Conservation (phyloP, 129 eudicot species). For the Deinandra increscens region DNA sequence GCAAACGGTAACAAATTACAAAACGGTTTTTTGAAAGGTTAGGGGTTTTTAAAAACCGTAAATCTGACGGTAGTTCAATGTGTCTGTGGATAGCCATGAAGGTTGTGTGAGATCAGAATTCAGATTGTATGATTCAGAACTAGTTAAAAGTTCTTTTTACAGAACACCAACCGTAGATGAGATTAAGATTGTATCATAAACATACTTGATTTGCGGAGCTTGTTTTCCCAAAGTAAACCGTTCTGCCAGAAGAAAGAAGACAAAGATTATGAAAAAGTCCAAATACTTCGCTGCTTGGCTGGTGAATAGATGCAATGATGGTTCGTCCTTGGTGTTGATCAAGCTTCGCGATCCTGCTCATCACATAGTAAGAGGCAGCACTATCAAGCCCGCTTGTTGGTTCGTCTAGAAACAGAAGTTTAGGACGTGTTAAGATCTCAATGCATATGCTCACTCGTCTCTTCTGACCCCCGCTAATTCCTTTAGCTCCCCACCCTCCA, state of each 20-base stretch:
- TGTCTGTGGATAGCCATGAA: too few relatives aligned
- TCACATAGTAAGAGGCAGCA: slow-evolving; percentile 73
- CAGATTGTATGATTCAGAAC: too few relatives aligned
- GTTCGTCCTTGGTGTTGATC: slow-evolving; percentile 44
- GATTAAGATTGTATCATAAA: neutral
- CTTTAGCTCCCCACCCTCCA: slow-evolving; percentile 71
- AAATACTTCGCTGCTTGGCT: slow-evolving; percentile 62
- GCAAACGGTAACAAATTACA: too few relatives aligned
- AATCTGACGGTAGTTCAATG: too few relatives aligned
- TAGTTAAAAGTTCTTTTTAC: too few relatives aligned
- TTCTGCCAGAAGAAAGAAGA: slow-evolving; percentile 55
- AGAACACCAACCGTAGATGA: too few relatives aligned
- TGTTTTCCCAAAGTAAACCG: slow-evolving; percentile 58
- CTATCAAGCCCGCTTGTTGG: slow-evolving; percentile 82
- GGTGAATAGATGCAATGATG: slow-evolving; percentile 62
- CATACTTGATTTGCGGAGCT: slow-evolving; percentile 49
- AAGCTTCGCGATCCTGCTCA: slow-evolving; percentile 50
- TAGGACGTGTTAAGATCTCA: slow-evolving; percentile 61
- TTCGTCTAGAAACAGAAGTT: slow-evolving; percentile 68
- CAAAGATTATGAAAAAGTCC: slow-evolving; percentile 69
- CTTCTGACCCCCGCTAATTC: slow-evolving; percentile 78
- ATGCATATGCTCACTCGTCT: slow-evolving; percentile 76
- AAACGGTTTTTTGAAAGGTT: too few relatives aligned
- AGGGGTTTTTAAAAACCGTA: too few relatives aligned
- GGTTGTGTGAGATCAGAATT: too few relatives aligned